Evolutionary conservation across 768 basidiomycete species (phyloP), one percentile per base, ranked within the genome.

Genomic region (Xerocomus potaroensis): DNA sequence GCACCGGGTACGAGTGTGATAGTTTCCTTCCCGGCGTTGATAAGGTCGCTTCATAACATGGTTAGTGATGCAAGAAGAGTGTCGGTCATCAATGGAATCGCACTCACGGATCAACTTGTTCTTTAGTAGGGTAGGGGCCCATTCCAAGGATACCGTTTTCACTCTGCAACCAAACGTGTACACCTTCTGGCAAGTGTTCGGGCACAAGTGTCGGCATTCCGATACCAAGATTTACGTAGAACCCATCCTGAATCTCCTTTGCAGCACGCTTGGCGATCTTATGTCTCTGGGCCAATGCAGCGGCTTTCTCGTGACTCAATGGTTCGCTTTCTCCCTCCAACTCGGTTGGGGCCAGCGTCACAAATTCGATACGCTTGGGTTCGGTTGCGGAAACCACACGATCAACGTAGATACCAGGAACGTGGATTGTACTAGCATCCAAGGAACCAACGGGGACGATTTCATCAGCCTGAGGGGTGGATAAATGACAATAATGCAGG

Each of bases 21-120:
- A 5, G 91, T 93, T 69, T 95, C 91, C 65, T 96, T 96, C 18
- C 92, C 92, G 32, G 92, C 93, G 56, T 96, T 96, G 59, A 95
- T 88, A 54, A 94, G 78, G 65, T 96, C 92, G 31, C 88, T 90
- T 55, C 8, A 50, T 18, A 30, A 21, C 32, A 31, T 35, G 16
- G 36, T 54, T 31, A 48, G 47, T 53, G 5, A 49, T 1, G 18
- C 5, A 24, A 6, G 29, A n/a, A 14, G 24, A 14, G 26, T 55
- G 8, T 16, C 23, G 15, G 16, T 21, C 2, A 43, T 39, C n/a
- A 14, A 23, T 35, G 32, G n/a, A 32, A 46, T 35, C 21, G 10
- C 37, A 72, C 85, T 71, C 49, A 90, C 88, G 88, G 79, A 60
- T 92, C 88, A 8, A 91, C 72, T 62, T 90, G 73, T 41, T 87